Percentiles rank a stretch among this genome's conserved stretches.
phyloP scores from a whole-genome alignment of 2,329 filamentous ascomycete species.

The Microcera coccophila region DNA sequence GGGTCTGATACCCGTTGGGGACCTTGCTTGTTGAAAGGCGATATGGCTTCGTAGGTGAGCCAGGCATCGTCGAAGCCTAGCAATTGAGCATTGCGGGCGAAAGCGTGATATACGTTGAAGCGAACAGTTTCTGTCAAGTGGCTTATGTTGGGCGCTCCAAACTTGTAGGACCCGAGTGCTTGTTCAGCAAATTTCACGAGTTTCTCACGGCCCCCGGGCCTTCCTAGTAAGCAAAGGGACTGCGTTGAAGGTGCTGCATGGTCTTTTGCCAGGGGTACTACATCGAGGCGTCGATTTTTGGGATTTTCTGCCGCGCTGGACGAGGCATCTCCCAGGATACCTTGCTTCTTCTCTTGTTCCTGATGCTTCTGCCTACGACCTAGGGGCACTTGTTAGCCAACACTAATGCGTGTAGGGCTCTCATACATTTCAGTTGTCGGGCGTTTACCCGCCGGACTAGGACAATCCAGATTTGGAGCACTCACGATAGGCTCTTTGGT shows the following conservation, averaged over 20 bases:
- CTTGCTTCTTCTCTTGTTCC: background rate
- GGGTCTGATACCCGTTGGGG: no score
- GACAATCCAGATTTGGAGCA: no score
- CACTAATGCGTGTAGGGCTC: no score
- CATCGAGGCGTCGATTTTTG: no score
- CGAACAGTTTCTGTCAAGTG: constrained; percentile 17
- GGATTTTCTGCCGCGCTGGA: constrained; percentile 1
- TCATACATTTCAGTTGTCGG: no score
- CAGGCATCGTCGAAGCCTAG: constrained; percentile 15
- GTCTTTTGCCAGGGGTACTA: background rate
- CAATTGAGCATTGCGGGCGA: constrained; percentile 13
- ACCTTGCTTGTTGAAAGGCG: background rate
- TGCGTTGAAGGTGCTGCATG: background rate
- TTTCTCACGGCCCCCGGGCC: constrained; percentile 10
- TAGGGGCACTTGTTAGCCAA: background rate
- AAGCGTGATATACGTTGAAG: constrained; percentile 19
- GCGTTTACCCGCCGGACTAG: no score
- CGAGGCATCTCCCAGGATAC: background rate
- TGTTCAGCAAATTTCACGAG: background rate
- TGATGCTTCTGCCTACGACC: background rate
- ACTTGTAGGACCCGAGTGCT: background rate
- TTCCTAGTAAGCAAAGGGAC: constrained; percentile 2
- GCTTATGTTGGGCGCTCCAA: background rate
- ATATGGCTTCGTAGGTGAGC: constrained; percentile 15
- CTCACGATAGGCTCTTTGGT: constrained; percentile 23